Percentiles rank a stretch among this genome's conserved stretches.
Evolutionary conservation across 163 green algal genomes (phyloP).

Genomic region (Scenedesmus sp.): DNA sequence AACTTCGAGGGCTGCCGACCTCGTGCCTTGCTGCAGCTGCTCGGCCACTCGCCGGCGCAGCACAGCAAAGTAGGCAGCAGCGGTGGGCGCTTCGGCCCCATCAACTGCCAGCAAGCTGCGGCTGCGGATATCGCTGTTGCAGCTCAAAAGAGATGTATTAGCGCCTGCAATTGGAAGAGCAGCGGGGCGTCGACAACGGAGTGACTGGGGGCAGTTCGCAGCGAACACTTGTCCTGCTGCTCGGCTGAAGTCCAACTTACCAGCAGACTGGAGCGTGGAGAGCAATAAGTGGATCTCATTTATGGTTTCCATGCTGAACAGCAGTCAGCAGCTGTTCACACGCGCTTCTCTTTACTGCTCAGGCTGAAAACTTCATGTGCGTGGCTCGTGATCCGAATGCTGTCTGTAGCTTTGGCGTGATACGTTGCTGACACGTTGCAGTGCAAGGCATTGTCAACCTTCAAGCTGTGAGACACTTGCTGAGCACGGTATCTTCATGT

Average conservation of each 20-base stretch:
- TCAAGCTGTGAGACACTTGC: neutral
- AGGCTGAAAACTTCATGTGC: neutral
- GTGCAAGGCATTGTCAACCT: neutral
- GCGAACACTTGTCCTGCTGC: neutral
- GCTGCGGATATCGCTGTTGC: neutral
- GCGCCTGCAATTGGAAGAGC: neutral
- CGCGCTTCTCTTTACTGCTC: neutral
- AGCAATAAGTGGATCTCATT: neutral
- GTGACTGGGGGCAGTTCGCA: neutral
- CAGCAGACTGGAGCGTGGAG: neutral
- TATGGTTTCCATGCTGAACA: neutral
- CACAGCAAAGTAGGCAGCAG: slow-evolving; percentile 35
- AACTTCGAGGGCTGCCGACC: neutral
- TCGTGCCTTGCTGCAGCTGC: slow-evolving; percentile 20
- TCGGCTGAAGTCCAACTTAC: neutral
- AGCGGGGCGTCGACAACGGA: neutral
- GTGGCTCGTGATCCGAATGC: neutral
- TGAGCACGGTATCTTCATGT: neutral
- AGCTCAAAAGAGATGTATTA: neutral
- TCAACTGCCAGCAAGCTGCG: neutral
- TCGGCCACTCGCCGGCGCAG: slow-evolving; percentile 39
- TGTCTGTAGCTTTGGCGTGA: neutral
- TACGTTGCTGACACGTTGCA: neutral
- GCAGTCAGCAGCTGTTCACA: neutral
- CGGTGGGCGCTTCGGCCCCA: neutral